Evolutionary conservation across 768 basidiomycete species (phyloP).

Genomic region (Boletus barrowsii): DNA sequence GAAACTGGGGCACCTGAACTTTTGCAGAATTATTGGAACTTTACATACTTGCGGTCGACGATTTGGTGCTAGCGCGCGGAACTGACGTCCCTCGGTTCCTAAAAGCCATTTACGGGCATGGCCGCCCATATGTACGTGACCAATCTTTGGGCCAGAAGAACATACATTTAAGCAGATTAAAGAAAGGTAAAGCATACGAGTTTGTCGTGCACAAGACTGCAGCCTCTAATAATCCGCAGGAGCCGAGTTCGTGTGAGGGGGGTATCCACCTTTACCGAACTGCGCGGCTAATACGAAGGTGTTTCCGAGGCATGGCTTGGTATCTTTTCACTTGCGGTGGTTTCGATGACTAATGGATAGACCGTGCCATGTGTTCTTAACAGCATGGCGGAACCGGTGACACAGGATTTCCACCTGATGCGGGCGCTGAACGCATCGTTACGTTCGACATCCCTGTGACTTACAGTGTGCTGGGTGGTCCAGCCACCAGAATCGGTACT

Average conservation of each 20-base stretch:
- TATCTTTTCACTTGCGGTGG: neutral
- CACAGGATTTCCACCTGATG: slow-evolving; percentile 10
- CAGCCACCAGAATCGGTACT: neutral
- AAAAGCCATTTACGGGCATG: neutral
- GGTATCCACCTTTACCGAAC: slow-evolving; percentile 2
- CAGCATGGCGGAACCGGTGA: slow-evolving; percentile 15
- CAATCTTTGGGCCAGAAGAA: neutral
- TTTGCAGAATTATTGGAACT: neutral
- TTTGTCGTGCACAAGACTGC: neutral
- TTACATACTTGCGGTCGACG: neutral
- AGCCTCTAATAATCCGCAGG: neutral
- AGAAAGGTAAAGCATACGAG: neutral
- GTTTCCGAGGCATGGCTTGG: slow-evolving; percentile 2
- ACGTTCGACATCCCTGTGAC: slow-evolving; percentile 3
- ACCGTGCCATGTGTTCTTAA: slow-evolving; percentile 1
- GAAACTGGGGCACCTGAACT: neutral
- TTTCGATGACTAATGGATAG: slow-evolving; percentile 7
- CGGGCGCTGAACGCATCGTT: slow-evolving; percentile 6
- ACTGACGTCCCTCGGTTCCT: neutral
- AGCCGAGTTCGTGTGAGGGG: neutral
- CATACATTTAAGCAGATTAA: neutral
- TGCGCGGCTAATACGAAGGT: neutral
- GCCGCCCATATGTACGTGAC: slow-evolving; percentile 2
- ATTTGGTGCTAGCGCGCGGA: neutral
- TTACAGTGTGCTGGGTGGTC: slow-evolving; percentile 6